A percentile compares a stretch with the other conserved stretches of the same genome.
These are phyloP conservation scores for Kodamaea hsintzibuensis DNA, from an alignment of 805 yeast genomes.

Conservation along the genomic window DNA sequence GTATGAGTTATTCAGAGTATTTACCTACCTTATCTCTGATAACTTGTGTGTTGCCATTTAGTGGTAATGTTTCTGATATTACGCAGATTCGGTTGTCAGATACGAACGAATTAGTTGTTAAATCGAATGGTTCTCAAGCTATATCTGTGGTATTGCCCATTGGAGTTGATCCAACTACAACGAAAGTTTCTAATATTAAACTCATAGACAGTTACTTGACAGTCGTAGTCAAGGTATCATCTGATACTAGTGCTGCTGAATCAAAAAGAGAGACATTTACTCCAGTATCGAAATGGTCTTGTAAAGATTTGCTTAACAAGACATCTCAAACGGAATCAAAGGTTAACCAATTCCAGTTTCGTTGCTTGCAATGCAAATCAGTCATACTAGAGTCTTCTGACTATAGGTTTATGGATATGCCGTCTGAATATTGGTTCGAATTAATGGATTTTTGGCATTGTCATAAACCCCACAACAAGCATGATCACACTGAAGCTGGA, in stretches of 20 bases:
- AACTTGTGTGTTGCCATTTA: slow-evolving; percentile 7
- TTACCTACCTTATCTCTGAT: slow-evolving; percentile 9
- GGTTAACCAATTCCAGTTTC: slow-evolving; percentile 25
- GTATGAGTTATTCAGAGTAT: slow-evolving; percentile 4
- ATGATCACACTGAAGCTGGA: slow-evolving; percentile 16
- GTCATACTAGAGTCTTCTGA: slow-evolving; percentile 30
- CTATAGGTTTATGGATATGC: slow-evolving; percentile 60
- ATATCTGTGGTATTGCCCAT: slow-evolving; percentile 1
- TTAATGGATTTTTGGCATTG: slow-evolving; percentile 98
- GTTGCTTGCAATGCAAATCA: slow-evolving; percentile 32
- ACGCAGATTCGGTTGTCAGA: not conserved
- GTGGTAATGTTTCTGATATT: slow-evolving; percentile 1
- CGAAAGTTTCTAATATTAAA: slow-evolving; percentile 5
- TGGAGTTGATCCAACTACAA: not conserved
- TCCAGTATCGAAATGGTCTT: slow-evolving; percentile 41
- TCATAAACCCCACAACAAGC: slow-evolving; percentile 62
- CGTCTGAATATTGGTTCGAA: slow-evolving; percentile 92
- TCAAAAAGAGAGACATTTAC: not conserved
- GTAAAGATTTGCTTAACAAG: slow-evolving; percentile 36
- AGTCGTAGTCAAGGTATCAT: slow-evolving; percentile 4
- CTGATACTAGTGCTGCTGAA: not conserved
- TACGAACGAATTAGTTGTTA: slow-evolving; percentile 1
- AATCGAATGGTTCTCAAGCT: not conserved
- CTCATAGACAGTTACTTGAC: slow-evolving; percentile 2
- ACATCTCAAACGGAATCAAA: slow-evolving; percentile 27